Conservation (phyloP, 148 eudicot genomes). For the Arbutus unedo region DNA sequence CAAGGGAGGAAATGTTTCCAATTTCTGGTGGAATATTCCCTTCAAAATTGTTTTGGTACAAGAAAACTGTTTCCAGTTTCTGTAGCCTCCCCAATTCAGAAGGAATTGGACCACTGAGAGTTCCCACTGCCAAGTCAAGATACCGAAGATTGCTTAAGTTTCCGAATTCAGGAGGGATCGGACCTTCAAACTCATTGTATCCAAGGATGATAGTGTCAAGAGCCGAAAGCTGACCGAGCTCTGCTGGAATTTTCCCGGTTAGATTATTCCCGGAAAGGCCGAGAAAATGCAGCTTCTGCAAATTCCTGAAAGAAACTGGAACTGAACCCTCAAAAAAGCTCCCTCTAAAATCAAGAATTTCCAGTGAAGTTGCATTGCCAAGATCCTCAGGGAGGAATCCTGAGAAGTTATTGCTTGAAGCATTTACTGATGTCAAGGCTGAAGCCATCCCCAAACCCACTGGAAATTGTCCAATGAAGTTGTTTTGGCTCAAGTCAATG, state of each 20-base stretch:
- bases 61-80: constrained; percentile 47
- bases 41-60: constrained; percentile 61
- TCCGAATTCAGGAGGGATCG: constrained; percentile 66
- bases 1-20: constrained; percentile 47
- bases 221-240: constrained; percentile 49
- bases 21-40: constrained; percentile 59
- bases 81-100: constrained; percentile 49
- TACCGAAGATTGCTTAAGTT: constrained; percentile 69
- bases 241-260: constrained; percentile 54
- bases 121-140: constrained; percentile 75
- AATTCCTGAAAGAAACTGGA: constrained; percentile 42
- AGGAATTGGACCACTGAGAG: constrained; percentile 63
- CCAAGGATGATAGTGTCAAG: constrained; percentile 70
- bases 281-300: constrained; percentile 59
- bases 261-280: constrained; percentile 86
- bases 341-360: constrained; percentile 65
- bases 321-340: constrained; percentile 64
- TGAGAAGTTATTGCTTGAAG: constrained; percentile 69
- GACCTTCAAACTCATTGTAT: constrained; percentile 61
- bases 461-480: constrained; percentile 53
- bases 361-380: constrained; percentile 55
- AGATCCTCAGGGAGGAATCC: constrained; percentile 69
- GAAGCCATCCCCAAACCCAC: constrained; percentile 47
- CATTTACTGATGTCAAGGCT: constrained; percentile 43
- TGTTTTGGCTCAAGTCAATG: constrained; percentile 75